phyloP scores from a whole-genome alignment of 768 basidiomycete species.

The Hericium alpestre region DNA sequence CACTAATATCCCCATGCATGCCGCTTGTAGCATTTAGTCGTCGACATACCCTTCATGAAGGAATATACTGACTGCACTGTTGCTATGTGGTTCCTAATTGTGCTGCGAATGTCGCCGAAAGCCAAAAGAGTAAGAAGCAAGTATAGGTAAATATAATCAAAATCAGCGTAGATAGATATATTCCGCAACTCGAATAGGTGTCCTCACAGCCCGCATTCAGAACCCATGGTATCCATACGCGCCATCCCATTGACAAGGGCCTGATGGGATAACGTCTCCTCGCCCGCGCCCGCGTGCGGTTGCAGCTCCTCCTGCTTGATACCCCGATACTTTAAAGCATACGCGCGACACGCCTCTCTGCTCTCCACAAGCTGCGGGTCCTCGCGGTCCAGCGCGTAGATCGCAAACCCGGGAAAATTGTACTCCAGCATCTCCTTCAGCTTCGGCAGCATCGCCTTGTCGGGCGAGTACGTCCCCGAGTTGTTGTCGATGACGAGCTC shows the following conservation, averaged over 20 bases:
- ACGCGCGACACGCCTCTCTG: conserved; percentile 55
- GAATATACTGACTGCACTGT: conserved; percentile 1
- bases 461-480: conserved; percentile 76
- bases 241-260: background rate
- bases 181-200: too few relatives aligned
- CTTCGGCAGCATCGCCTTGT: conserved; percentile 46
- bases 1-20: conserved; percentile 3
- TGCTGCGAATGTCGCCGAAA: too few relatives aligned
- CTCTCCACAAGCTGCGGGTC: conserved; percentile 49
- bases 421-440: conserved; percentile 55
- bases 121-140: too few relatives aligned
- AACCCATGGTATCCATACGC: too few relatives aligned
- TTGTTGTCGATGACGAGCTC: conserved; percentile 83
- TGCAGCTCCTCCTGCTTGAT: conserved; percentile 49
- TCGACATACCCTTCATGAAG: conserved; percentile 2
- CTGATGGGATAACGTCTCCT: conserved; percentile 36
- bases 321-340: conserved; percentile 52
- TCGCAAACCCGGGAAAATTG: conserved; percentile 59
- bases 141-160: too few relatives aligned
- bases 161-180: too few relatives aligned
- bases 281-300: conserved; percentile 47
- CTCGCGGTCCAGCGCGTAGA: conserved; percentile 44
- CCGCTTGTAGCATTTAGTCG: conserved; percentile 4
- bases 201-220: too few relatives aligned
- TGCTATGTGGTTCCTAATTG: background rate